Base-by-base conservation (phyloP, 768 basidiomycete genomes). In the Termitomyces sp. region DNA sequence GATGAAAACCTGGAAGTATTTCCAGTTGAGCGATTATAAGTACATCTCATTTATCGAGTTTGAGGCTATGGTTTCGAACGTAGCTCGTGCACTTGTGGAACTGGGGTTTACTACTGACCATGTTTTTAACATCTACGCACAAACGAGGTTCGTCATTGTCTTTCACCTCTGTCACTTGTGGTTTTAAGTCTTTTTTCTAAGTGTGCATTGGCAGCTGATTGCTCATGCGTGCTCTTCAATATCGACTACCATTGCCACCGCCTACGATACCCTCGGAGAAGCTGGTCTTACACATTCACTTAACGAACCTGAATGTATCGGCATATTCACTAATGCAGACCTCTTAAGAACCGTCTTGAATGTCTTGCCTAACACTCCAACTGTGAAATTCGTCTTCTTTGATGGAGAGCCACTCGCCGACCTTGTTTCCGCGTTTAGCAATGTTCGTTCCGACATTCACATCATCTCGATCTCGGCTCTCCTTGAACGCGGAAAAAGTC, bases 1-100 rank as follows among this genome's bases (percentile, higher is more conserved):
- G 78, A 90, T 73, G 69, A 99, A 98, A 82, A 90, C 78, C 51
- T 99, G 96, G 96, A 92, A 88, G 67, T 98, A 88, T 73, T 99
- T 92, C 71, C 80, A 94, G 70, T 79, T 98, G 52, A 88, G 87
- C 69, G 88, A 88, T 56, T 98, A 88, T 79, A 82, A 90, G 71
- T 98, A 86, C 70, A 71, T 88, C 65, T 82, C 71, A 50, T 98
- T 82, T 70, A 63, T 86, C 59, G 82, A 93, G 62, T 76, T 95
- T 55, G 78, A 85, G 64, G 78, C 82, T 24, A 72, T 76, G 11
- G 80, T 88, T 6, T 73, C 74, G 5, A 81, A 86, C 63, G 71
- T 93, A 45, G 87, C 84, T 0, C 76, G 85, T 17, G 93, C 84
- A 5, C 70, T 97, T 54, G 65, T 90, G 46, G 80, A 88, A 60